Conservation (phyloP, 2,329 filamentous ascomycete species). For the Zalaria obscura region DNA sequence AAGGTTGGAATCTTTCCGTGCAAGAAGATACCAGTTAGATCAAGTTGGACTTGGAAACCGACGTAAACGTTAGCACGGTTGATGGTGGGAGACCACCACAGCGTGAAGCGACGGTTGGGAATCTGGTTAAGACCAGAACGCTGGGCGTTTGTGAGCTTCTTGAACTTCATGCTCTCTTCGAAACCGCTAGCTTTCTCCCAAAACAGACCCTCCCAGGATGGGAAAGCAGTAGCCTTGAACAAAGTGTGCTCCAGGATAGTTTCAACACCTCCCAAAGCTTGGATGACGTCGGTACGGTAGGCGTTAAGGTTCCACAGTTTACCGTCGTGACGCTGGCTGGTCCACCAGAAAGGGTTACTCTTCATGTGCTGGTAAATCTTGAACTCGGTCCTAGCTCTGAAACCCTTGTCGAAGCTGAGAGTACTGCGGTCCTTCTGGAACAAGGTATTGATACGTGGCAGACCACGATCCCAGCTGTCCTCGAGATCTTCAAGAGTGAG, state of each 20-base stretch:
- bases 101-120: conserved; percentile 91
- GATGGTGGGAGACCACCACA: conserved; percentile 79
- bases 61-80: conserved; percentile 96
- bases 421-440: conserved; percentile 99
- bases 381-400: conserved; percentile 89
- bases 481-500: conserved; percentile 92
- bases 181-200: conserved; percentile 40
- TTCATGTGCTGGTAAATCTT: conserved; percentile 99
- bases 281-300: conserved; percentile 92
- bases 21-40: conserved; percentile 95
- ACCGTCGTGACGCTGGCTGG: conserved; percentile 88
- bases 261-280: conserved; percentile 89
- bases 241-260: conserved; percentile 87
- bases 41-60: conserved; percentile 97
- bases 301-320: conserved; percentile 96
- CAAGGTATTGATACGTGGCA: conserved; percentile 94
- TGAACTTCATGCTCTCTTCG: conserved; percentile 75
- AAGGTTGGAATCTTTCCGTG: conserved; percentile 97
- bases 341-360: conserved; percentile 99
- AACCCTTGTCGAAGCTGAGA: conserved; percentile 95
- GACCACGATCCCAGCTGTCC: conserved; percentile 94
- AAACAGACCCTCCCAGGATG: conserved; percentile 91
- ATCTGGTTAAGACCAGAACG: conserved; percentile 96
- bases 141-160: conserved; percentile 96
- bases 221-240: conserved; percentile 94